Conservation (phyloP, 2,329 filamentous ascomycete species). For the Daldinia eschscholtzii region DNA sequence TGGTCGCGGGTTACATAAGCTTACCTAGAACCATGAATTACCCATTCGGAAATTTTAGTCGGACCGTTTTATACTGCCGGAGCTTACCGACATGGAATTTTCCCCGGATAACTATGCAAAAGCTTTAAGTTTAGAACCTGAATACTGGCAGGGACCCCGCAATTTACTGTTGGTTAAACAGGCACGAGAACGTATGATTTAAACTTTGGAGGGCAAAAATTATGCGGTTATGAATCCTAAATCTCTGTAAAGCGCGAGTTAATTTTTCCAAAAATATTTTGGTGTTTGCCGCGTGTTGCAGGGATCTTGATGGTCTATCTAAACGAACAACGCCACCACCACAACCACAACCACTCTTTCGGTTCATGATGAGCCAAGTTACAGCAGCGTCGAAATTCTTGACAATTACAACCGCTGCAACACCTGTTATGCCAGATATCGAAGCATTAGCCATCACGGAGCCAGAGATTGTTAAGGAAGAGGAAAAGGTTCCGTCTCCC, state of each 20-base stretch:
- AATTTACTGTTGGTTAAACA: background rate
- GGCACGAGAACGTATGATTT: background rate
- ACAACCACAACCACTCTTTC: slow-evolving; percentile 18
- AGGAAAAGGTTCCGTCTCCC: slow-evolving; percentile 38
- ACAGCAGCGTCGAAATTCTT: slow-evolving; percentile 26
- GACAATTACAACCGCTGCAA: slow-evolving; percentile 11
- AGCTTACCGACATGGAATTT: background rate
- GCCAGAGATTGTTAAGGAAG: slow-evolving; percentile 19
- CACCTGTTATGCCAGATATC: slow-evolving; percentile 31
- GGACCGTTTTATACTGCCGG: background rate
- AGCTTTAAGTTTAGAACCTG: background rate
- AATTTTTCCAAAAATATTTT: background rate
- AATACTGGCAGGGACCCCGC: slow-evolving; percentile 2
- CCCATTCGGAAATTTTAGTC: background rate
- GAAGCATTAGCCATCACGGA: slow-evolving; percentile 37
- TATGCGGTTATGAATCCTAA: background rate
- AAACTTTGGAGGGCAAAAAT: background rate
- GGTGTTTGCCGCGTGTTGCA: slow-evolving; percentile 4
- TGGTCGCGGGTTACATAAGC: too few species aligned
- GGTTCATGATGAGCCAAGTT: slow-evolving; percentile 40
- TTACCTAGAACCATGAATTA: too few species aligned
- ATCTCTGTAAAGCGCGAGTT: background rate
- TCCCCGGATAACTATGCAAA: background rate
- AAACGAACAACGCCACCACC: slow-evolving; percentile 16
- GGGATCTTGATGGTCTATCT: background rate